Evolutionary conservation across 164 flowering plant genomes (phyloP).

Genomic region (Vitis rotundifolia): DNA sequence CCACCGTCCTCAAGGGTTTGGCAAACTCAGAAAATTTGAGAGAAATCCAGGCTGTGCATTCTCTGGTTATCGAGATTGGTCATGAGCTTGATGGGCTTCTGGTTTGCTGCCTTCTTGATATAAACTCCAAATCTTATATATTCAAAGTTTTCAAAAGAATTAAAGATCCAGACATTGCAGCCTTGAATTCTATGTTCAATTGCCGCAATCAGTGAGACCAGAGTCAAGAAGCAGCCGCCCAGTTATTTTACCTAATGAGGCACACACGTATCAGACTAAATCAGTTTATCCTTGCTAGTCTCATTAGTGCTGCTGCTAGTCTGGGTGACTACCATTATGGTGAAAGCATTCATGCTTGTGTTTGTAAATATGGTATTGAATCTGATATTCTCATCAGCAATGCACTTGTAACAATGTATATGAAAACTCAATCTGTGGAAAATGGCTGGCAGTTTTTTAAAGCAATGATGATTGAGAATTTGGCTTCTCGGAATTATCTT

Average conservation of each 20-base stretch:
- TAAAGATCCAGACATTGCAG: conserved; percentile 41
- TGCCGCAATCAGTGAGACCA: conserved; percentile 43
- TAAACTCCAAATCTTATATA: conserved; percentile 15
- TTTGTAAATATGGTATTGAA: conserved; percentile 34
- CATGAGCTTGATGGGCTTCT: too few species aligned
- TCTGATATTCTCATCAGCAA: conserved; percentile 31
- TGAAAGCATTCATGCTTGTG: conserved; percentile 45
- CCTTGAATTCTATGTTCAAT: conserved; percentile 47
- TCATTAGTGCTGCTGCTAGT: conserved; percentile 39
- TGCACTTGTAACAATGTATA: conserved; percentile 48
- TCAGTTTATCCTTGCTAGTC: conserved; percentile 45
- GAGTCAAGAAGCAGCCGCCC: conserved; percentile 20
- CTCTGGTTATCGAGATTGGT: too few species aligned
- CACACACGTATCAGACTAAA: conserved; percentile 32
- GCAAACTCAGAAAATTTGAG: too few species aligned
- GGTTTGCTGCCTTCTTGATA: too few species aligned
- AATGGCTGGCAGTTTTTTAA: conserved; percentile 39
- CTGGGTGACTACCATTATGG: conserved; percentile 25
- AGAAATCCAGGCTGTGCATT: too few species aligned
- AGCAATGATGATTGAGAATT: conserved; percentile 29
- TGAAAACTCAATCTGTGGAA: conserved; percentile 27
- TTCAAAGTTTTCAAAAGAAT: conserved; percentile 37
- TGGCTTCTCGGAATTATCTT: conserved; percentile 50
- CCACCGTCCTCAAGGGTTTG: too few species aligned
- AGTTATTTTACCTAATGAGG: conserved; percentile 32